These are phyloP conservation scores for Populus hybrid DNA, from an alignment of 441 rosid species.

Conservation along the genomic window DNA sequence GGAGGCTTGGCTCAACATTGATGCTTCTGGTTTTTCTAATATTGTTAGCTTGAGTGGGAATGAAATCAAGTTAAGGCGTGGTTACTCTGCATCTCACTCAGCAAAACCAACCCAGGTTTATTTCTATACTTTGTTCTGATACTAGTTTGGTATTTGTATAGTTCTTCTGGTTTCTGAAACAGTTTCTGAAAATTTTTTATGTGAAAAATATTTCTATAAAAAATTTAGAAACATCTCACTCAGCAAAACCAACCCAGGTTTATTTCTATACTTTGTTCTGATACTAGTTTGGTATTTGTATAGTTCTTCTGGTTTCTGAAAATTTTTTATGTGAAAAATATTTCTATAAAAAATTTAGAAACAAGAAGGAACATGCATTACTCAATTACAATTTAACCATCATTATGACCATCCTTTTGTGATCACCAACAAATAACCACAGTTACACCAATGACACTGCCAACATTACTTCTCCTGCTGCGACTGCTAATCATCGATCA, in stretches of 20 bases:
- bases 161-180: not conserved
- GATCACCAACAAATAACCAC: not conserved
- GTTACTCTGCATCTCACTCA: slow-evolving; percentile 67
- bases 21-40: slow-evolving; percentile 74
- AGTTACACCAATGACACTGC: not conserved
- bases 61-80: slow-evolving; percentile 90
- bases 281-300: not conserved
- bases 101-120: slow-evolving; percentile 87
- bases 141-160: not conserved
- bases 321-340: not conserved
- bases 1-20: slow-evolving; percentile 96
- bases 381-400: not conserved
- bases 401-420: not conserved
- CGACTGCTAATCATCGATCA: not conserved
- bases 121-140: not conserved
- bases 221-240: slow-evolving; percentile 30
- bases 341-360: not conserved
- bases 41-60: slow-evolving; percentile 60
- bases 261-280: slow-evolving; percentile 2
- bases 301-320: not conserved
- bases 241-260: slow-evolving; percentile 91
- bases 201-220: not conserved
- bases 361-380: not conserved
- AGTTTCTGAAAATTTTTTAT: not conserved
- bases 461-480: not conserved